Evolutionary conservation across 148 eudicot genomes (phyloP).

Genomic region (Rhododendron simsii): DNA sequence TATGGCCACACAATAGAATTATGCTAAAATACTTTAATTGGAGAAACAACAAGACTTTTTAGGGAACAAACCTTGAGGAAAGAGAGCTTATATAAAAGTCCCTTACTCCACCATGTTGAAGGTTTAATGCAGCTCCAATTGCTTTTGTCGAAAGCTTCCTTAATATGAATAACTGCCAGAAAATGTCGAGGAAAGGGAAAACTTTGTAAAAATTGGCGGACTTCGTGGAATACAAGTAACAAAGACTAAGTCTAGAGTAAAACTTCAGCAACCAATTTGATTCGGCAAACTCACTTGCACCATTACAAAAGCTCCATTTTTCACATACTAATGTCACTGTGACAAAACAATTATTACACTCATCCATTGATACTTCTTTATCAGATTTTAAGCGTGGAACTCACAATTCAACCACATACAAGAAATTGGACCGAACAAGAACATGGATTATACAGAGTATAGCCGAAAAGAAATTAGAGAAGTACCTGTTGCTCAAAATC

Average conservation of each 20-base stretch:
- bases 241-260: background rate
- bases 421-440: background rate
- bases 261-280: background rate
- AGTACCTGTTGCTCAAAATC: slow-evolving; percentile 91
- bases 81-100: slow-evolving; percentile 98
- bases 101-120: slow-evolving; percentile 73
- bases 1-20: background rate
- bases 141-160: slow-evolving; percentile 95
- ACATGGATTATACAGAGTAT: background rate
- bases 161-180: slow-evolving; percentile 75
- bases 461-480: background rate
- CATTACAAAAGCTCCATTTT: background rate
- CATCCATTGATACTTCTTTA: background rate
- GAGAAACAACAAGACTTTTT: background rate
- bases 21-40: background rate
- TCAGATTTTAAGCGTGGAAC: background rate
- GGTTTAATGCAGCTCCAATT: slow-evolving; percentile 88
- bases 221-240: background rate
- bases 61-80: slow-evolving; percentile 67
- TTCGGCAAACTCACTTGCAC: background rate
- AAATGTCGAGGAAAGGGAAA: background rate
- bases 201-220: background rate
- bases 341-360: background rate
- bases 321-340: background rate
- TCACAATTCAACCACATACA: background rate